A percentile compares a stretch with the other conserved stretches of the same genome.
Evolutionary conservation across 768 basidiomycete genomes (phyloP).

Genomic region (Pluteus cervinus): DNA sequence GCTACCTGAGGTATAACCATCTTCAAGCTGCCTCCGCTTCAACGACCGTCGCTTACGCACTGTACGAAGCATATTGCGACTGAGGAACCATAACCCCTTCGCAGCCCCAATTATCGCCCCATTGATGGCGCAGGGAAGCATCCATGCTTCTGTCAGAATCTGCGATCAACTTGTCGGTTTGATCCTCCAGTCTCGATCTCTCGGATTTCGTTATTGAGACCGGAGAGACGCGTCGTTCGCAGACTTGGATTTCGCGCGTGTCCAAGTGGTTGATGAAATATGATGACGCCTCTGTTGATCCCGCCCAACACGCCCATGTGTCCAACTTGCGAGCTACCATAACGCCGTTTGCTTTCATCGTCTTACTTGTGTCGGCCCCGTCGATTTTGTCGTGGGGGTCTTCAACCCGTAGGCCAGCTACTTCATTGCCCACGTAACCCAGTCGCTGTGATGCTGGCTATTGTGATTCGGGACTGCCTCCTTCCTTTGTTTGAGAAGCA

Average conservation of each 20-base stretch:
- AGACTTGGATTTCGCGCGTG: too few species aligned
- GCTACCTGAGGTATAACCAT: constrained; percentile 18
- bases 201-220: neutral
- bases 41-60: constrained; percentile 9
- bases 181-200: constrained; percentile 5
- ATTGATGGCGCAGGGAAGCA: constrained; percentile 17
- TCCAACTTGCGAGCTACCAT: neutral
- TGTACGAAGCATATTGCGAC: constrained; percentile 12
- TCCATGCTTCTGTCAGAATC: constrained; percentile 3
- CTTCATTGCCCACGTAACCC: constrained; percentile 71
- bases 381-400: constrained; percentile 4
- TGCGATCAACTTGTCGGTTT: constrained; percentile 9
- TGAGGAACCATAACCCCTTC: constrained; percentile 9
- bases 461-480: constrained; percentile 67
- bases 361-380: neutral
- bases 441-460: constrained; percentile 71
- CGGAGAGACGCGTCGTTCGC: too few species aligned
- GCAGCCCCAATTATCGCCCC: constrained; percentile 16
- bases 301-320: neutral
- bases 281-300: neutral
- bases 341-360: constrained; percentile 4
- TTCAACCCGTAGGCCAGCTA: constrained; percentile 39
- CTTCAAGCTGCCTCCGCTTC: constrained; percentile 9
- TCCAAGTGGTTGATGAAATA: too few species aligned
- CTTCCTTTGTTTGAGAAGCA: constrained; percentile 46